Evolutionary conservation across 495 filamentous ascomycete species (phyloP), one percentile per base, ranked within the genome.

Genomic region (Penicillium lividum): DNA sequence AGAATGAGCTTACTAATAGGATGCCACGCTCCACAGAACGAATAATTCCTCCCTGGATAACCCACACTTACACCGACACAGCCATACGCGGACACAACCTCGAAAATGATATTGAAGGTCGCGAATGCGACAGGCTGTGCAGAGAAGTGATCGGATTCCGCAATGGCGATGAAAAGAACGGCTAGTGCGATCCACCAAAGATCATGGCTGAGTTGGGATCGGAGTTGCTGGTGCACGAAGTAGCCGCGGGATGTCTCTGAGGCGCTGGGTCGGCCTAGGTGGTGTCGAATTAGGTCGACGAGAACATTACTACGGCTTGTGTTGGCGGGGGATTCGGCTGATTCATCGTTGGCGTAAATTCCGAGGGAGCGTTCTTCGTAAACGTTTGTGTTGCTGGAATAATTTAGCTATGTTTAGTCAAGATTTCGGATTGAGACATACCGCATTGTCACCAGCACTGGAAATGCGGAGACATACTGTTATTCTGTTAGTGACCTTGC

Each of bases 31-130:
- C 92, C 90, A 52, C 81, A 84, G 65, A 95, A 93, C 45, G 84
- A 87, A 62, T 89, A 91, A 9, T 84, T 82, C 43, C 80, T 75
- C 42, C 82, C 78, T 0, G 89, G 88, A 27, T 87, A 72, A 0
- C 92, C 91, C 7, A 92, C 81, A 45, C 80, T 86, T 45, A 96
- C 87, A 4, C 92, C 91, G 5, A 95, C 92, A 64, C 88, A 90
- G n/a, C 89, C 90, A 64, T 96, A 95, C 0, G 84, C 92, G 11
- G 83, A 87, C 1, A 95, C 88, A 22, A 89, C 84, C 63, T 96
- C 92, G 66, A 96, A 96, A 30, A 92, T 78, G 56, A 95, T 82
- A 64, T 93, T 94, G 72, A 95, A 95, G 16, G 91, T 86, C 50
- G 84, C 87, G 74, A 85, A 93, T 1, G 79, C 80, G 16, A 87